Base-by-base conservation (phyloP, 257 asterid genomes). In the Solanum ossicruentum region DNA sequence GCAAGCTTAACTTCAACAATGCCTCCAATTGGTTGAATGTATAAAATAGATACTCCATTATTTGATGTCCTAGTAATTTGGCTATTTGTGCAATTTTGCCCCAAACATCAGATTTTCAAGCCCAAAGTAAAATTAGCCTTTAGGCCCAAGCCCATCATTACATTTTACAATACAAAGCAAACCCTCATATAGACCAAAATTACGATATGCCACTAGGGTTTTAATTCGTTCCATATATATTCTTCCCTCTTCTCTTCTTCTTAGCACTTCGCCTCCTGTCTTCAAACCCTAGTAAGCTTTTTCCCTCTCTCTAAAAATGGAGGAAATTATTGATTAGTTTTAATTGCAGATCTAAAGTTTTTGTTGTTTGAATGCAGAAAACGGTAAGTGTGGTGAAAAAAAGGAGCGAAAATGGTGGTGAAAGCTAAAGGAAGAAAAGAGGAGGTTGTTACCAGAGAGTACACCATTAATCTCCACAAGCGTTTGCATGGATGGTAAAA, bases 391-490 rank as follows among this genome's bases (percentile, higher is more conserved):
- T 16, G 17, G 51, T 51, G 51, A 26, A 16, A 26, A 52, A 8
- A 21, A 20, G 79, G 54, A 85, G 55, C 2, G 18, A 83, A 87
- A 87, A 90, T 89, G 91, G 90, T 88, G 73, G 92, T 88, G 82
- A 87, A 85, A 78, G 81, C 85, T 13, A 87, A 83, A 85, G 92
- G 89, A 85, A 89, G 94, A 61, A 89, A 91, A 60, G 94, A 91
- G 66, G 92, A 91, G 84, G 93, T 91, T 36, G 93, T 91, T 61
- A 52, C 88, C 43, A 81, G 93, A 84, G 92, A 91, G 86, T 91
- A 90, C 88, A 91, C 93, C 82, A 73, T 91, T 85, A 91, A 91
- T 58, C 92, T 91, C 84, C 93, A 90, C 90, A 91, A 90, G 87
- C 89, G 93, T 78, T 20, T 91, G 52, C 94, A 91, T 82, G 89